Conservation (phyloP, 2,329 filamentous ascomycete genomes). For the Colletotrichum endophyticum region DNA sequence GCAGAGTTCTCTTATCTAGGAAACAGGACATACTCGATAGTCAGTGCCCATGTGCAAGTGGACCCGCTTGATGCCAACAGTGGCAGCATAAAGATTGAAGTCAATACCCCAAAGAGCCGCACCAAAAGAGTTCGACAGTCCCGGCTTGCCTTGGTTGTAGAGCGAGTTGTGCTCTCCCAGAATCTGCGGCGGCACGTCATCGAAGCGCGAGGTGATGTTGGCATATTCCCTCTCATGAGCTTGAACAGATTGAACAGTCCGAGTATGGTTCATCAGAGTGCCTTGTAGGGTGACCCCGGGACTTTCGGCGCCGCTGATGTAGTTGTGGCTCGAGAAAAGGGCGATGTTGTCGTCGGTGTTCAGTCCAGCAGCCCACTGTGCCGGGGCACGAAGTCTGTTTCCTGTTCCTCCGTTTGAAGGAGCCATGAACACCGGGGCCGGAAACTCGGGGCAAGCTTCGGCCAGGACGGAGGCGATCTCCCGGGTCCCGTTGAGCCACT, state of each 20-base stretch:
- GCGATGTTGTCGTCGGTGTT: constrained; percentile 53
- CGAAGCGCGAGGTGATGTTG: constrained; percentile 43
- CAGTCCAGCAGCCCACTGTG: constrained; percentile 59
- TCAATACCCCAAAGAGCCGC: constrained; percentile 70
- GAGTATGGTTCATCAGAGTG: constrained; percentile 68
- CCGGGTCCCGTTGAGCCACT: constrained; percentile 62
- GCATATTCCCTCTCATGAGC: constrained; percentile 53
- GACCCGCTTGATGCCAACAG: constrained; percentile 58
- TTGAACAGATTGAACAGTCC: constrained; percentile 52
- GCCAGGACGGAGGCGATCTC: constrained; percentile 50
- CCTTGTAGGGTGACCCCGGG: constrained; percentile 66
- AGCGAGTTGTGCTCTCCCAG: constrained; percentile 68
- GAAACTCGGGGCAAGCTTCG: constrained; percentile 55
- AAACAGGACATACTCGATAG: constrained; percentile 47
- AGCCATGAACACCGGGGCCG: constrained; percentile 52
- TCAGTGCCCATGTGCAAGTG: constrained; percentile 71
- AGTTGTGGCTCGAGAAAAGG: constrained; percentile 66
- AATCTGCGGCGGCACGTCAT: constrained; percentile 57
- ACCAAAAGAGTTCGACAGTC: constrained; percentile 68
- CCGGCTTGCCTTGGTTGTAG: constrained; percentile 65
- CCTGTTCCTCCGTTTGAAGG: constrained; percentile 61
- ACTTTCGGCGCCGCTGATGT: constrained; percentile 64
- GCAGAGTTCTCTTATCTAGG: not conserved
- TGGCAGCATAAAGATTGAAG: constrained; percentile 64
- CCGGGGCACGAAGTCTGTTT: constrained; percentile 55